These are phyloP conservation scores for Podila epicladia DNA, from an alignment of 192 early-diverging fungal genomes.

Conservation along the genomic window DNA sequence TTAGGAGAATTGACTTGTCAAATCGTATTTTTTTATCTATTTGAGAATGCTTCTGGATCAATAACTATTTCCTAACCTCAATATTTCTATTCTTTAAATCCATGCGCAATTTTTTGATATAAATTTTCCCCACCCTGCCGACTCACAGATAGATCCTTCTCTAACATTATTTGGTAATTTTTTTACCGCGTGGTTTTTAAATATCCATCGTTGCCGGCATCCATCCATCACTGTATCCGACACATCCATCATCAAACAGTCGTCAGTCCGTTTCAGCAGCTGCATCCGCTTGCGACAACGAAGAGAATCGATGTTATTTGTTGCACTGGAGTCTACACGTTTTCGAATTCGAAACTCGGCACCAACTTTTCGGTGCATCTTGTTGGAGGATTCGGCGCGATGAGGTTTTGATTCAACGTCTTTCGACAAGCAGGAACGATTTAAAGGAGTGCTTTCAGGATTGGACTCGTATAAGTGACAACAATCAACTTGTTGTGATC, in stretches of 20 bases:
- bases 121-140: background rate
- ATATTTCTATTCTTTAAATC: background rate
- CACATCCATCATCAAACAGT: background rate
- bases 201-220: slow-evolving; percentile 12
- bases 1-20: slow-evolving; percentile 54
- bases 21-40: background rate
- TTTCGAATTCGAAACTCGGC: background rate
- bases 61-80: background rate
- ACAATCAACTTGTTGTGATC: background rate
- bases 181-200: background rate
- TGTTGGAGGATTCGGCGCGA: background rate
- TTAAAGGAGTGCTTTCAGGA: background rate
- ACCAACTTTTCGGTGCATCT: no score
- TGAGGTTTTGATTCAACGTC: background rate
- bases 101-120: background rate
- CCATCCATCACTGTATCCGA: slow-evolving; percentile 15
- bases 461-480: background rate
- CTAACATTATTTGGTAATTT: slow-evolving; percentile 6
- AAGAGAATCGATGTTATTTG: background rate
- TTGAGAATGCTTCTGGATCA: background rate
- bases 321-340: background rate
- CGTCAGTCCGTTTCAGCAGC: background rate
- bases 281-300: background rate
- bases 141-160: background rate
- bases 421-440: background rate